These are phyloP conservation scores for Penicillium samsonianum DNA, from an alignment of 495 filamentous ascomycete genomes.

Conservation along the genomic window DNA sequence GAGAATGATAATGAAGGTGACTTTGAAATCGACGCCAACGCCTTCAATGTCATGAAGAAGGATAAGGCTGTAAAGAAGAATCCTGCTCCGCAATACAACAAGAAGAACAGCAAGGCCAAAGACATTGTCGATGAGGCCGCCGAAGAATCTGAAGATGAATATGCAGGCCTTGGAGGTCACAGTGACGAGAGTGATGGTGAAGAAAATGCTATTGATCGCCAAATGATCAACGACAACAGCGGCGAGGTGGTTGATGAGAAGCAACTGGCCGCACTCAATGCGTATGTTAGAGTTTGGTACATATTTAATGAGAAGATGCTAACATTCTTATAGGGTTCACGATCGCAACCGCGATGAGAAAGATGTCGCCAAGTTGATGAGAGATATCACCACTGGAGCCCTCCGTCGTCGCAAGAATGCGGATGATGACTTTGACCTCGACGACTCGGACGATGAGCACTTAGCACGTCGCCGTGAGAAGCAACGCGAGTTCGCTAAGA, in stretches of 20 bases:
- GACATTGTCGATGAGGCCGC: conserved; percentile 90
- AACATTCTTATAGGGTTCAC: conserved; percentile 35
- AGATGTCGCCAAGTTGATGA: conserved; percentile 83
- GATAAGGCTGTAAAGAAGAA: conserved; percentile 53
- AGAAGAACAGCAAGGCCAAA: conserved; percentile 83
- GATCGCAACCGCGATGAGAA: conserved; percentile 62
- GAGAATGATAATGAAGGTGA: conserved; percentile 38
- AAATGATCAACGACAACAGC: conserved; percentile 89
- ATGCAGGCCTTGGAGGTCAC: conserved; percentile 87
- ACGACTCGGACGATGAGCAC: conserved; percentile 83
- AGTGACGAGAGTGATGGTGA: conserved; percentile 83
- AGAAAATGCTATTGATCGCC: conserved; percentile 67
- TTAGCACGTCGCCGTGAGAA: conserved; percentile 77
- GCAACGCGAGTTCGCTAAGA: conserved; percentile 83
- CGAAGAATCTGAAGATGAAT: conserved; percentile 97
- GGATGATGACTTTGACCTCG: conserved; percentile 75
- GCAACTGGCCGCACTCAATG: conserved; percentile 80
- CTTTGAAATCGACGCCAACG: conserved; percentile 52
- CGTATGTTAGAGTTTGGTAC: conserved; percentile 59
- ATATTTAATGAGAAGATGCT: conserved; percentile 7
- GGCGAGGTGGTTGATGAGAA: conserved; percentile 74
- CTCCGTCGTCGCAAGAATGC: conserved; percentile 76
- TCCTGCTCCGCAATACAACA: conserved; percentile 62
- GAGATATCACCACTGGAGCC: conserved; percentile 84
- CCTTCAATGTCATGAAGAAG: conserved; percentile 78